These are phyloP conservation scores for Medicago arabica DNA, from an alignment of 306 rosid genomes.

Conservation along the genomic window DNA sequence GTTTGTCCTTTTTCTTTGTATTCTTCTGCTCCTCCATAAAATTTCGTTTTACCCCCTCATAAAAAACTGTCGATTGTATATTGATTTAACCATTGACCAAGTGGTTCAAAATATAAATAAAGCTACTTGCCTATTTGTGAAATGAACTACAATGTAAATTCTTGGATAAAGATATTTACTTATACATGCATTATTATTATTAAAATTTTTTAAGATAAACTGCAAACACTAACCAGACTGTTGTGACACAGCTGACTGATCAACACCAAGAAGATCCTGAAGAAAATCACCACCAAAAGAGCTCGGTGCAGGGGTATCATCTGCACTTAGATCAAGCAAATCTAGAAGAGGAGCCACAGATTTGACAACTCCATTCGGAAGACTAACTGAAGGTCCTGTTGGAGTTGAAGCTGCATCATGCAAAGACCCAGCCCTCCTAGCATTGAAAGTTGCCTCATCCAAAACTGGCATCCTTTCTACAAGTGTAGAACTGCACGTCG, in stretches of 20 bases:
- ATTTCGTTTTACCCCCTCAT: conserved; percentile 2
- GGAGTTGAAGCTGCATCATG: conserved; percentile 60
- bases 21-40: conserved; percentile 1
- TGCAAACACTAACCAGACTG: conserved; percentile 70
- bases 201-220: conserved; percentile 15
- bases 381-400: conserved; percentile 61
- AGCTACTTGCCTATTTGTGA: conserved; percentile 14
- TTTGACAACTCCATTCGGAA: conserved; percentile 84
- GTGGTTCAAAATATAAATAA: conserved; percentile 17
- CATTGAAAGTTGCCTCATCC: conserved; percentile 81
- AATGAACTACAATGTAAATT: conserved; percentile 26
- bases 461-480: conserved; percentile 98
- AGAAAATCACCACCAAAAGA: conserved; percentile 80
- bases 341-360: conserved; percentile 82
- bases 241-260: conserved; percentile 57
- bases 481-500: conserved; percentile 67
- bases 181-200: conserved; percentile 10
- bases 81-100: conserved; percentile 8
- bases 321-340: conserved; percentile 82
- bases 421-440: conserved; percentile 74
- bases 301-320: conserved; percentile 82
- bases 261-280: conserved; percentile 90
- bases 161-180: conserved; percentile 15
- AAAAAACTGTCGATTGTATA: conserved; percentile 11
- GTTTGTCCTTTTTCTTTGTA: conserved; percentile 29